Conservation (phyloP, 1,284 basidiomycete species). For the Xerocomus amazonicus region DNA sequence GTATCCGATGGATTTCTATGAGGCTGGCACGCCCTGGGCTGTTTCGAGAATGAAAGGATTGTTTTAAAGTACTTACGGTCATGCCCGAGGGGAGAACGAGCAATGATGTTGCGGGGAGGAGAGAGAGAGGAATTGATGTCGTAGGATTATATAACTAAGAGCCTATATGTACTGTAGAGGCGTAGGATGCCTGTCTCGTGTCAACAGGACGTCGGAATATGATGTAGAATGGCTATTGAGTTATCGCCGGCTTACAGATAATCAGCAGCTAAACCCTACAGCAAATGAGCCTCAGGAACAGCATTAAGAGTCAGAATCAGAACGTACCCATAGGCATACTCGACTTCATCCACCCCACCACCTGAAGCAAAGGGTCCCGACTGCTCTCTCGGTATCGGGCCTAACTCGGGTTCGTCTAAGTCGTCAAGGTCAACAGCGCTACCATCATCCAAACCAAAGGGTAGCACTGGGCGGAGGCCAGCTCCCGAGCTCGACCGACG, state of each 20-base stretch:
- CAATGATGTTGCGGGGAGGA: too few species aligned
- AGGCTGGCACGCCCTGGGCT: conserved; percentile 73
- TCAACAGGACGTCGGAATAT: too few species aligned
- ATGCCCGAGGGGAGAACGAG: too few species aligned
- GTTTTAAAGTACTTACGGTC: conserved; percentile 13
- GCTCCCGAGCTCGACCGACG: conserved; percentile 77
- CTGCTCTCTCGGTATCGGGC: conserved; percentile 72
- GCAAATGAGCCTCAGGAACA: conserved; percentile 12
- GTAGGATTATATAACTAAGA: too few species aligned
- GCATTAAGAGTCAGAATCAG: conserved; percentile 14
- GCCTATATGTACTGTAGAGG: too few species aligned
- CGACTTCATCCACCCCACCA: conserved; percentile 81
- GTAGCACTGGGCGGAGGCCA: conserved; percentile 77
- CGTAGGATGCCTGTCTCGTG: too few species aligned
- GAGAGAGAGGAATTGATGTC: too few species aligned
- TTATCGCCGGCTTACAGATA: too few species aligned
- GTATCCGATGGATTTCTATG: conserved; percentile 98
- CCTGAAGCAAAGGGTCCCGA: conserved; percentile 71
- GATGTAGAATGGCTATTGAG: too few species aligned
- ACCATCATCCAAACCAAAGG: conserved; percentile 72
- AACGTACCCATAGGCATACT: conserved; percentile 79
- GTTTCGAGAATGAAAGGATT: conserved; percentile 48
- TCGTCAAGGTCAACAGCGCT: conserved; percentile 62
- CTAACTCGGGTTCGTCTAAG: conserved; percentile 61
- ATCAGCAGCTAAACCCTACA: conserved; percentile 24